Evolutionary conservation across 257 asterid species (phyloP).

Genomic region (Phtheirospermum japonicum): DNA sequence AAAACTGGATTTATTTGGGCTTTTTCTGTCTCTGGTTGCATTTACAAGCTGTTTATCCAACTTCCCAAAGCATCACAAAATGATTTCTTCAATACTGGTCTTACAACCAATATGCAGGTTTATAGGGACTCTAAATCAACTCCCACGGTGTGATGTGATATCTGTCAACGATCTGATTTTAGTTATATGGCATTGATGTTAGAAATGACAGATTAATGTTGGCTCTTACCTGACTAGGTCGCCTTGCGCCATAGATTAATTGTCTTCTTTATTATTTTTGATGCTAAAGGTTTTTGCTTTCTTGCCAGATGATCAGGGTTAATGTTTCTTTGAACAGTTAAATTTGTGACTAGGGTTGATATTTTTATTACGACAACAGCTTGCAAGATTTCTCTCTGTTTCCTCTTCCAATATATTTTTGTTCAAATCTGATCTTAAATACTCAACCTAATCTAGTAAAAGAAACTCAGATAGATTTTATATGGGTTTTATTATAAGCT

Average conservation of each 20-base stretch:
- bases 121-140: slow-evolving; percentile 98
- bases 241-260: not conserved
- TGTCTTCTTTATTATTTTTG: not conserved
- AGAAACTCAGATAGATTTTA: not conserved
- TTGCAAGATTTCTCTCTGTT: too few relatives aligned
- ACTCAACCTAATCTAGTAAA: slow-evolving; percentile 5
- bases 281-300: not conserved
- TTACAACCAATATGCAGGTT: slow-evolving; percentile 58
- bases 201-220: slow-evolving; percentile 9
- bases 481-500: not conserved
- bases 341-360: not conserved
- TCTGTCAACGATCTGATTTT: slow-evolving; percentile 62
- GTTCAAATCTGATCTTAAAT: not conserved
- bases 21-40: slow-evolving; percentile 1
- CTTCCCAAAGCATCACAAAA: slow-evolving; percentile 24
- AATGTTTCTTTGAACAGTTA: not conserved
- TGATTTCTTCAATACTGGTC: slow-evolving; percentile 25
- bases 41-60: slow-evolving; percentile 1
- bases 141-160: slow-evolving; percentile 98
- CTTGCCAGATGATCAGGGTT: not conserved
- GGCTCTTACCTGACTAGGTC: slow-evolving; percentile 5
- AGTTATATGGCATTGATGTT: slow-evolving; percentile 10
- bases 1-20: slow-evolving; percentile 5
- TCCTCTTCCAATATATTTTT: not conserved
- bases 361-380: not conserved